A percentile compares a stretch with the other conserved stretches of the same genome.
These are phyloP conservation scores for Pichia sp. DNA, from an alignment of 1,139 yeast species.

Conservation along the genomic window DNA sequence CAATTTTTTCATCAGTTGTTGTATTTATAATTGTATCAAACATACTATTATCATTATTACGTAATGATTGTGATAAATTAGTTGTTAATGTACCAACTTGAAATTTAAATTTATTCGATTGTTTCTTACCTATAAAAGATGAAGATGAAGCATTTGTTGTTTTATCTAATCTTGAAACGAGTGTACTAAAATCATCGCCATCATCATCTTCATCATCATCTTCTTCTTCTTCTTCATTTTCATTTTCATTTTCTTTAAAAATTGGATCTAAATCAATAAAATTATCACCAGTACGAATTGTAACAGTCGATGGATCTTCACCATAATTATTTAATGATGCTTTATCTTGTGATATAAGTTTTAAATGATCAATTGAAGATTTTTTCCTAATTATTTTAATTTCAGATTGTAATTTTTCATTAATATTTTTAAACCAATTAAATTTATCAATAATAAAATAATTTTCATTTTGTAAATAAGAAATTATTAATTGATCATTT, in stretches of 20 bases:
- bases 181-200: constrained; percentile 34
- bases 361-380: constrained; percentile 29
- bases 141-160: constrained; percentile 1
- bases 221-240: constrained; percentile 37
- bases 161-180: constrained; percentile 47
- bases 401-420: constrained; percentile 17
- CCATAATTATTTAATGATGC: constrained; percentile 66
- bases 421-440: constrained; percentile 38
- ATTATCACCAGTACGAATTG: constrained; percentile 60
- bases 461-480: constrained; percentile 71
- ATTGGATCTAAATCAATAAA: constrained; percentile 43
- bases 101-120: constrained; percentile 27
- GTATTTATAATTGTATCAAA: constrained; percentile 73
- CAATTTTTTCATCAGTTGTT: constrained; percentile 66
- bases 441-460: constrained; percentile 59
- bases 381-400: constrained; percentile 35
- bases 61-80: constrained; percentile 63
- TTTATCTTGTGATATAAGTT: constrained; percentile 44
- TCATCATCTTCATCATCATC: constrained; percentile 27
- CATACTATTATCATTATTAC: constrained; percentile 62
- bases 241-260: constrained; percentile 32
- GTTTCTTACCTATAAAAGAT: too few species aligned
- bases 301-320: constrained; percentile 52
- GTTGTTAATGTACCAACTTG: constrained; percentile 61
- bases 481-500: constrained; percentile 39